Conservation (phyloP, 2,329 filamentous ascomycete species). For the Escovopsis weberi region DNA sequence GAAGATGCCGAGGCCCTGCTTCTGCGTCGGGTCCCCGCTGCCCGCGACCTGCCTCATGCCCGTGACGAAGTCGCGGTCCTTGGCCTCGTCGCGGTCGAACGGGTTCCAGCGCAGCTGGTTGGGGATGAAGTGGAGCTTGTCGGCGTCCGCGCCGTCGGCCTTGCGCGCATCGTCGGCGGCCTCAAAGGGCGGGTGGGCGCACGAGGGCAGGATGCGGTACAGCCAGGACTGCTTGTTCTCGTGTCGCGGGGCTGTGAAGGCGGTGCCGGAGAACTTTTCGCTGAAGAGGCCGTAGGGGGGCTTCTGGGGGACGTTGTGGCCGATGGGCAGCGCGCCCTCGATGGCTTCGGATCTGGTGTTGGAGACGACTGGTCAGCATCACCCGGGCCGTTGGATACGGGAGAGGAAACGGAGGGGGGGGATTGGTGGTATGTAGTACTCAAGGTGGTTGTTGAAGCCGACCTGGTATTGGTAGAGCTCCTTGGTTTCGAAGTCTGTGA, state of each 20-base stretch:
- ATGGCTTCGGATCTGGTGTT: conserved; percentile 56
- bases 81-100: conserved; percentile 53
- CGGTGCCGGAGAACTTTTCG: conserved; percentile 61
- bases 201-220: conserved; percentile 53
- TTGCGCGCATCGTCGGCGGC: conserved; percentile 21
- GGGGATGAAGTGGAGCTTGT: conserved; percentile 31
- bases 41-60: conserved; percentile 58
- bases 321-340: conserved; percentile 57
- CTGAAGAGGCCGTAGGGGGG: conserved; percentile 66
- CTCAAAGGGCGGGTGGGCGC: conserved; percentile 43
- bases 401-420: background rate
- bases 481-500: conserved; percentile 31
- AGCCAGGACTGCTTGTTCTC: conserved; percentile 61
- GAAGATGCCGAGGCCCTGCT: conserved; percentile 65
- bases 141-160: conserved; percentile 10
- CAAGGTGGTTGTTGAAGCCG: conserved; percentile 64
- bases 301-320: conserved; percentile 71
- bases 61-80: conserved; percentile 34
- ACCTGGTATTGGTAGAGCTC: conserved; percentile 61
- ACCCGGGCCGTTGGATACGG: background rate
- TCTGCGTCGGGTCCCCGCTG: conserved; percentile 65
- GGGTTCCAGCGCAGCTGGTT: conserved; percentile 77
- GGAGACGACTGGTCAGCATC: background rate
- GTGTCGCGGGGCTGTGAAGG: conserved; percentile 55
- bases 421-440: conserved; percentile 32